Conservation (phyloP, 257 asterid genomes). For the Scutellaria galericulata region DNA sequence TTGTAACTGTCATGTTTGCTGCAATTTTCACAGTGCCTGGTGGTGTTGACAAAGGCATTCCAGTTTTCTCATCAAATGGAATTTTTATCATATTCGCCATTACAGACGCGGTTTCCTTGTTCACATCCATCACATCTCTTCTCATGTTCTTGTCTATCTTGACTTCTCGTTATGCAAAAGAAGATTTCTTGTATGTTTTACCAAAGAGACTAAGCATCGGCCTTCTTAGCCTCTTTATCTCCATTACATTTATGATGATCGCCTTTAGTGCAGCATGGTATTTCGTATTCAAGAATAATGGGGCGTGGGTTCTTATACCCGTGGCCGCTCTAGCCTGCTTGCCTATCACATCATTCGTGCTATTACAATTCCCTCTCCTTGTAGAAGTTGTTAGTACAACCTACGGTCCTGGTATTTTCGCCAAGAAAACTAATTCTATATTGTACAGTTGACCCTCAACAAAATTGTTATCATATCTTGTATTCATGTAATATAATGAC, state of each 20-base stretch:
- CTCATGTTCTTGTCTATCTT: constrained; percentile 37
- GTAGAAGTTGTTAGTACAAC: constrained; percentile 1
- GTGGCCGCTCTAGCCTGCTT: not conserved
- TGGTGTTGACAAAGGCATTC: constrained; percentile 23
- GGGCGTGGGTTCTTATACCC: not conserved
- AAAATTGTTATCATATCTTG: too few relatives aligned
- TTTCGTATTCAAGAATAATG: not conserved
- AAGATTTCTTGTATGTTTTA: constrained; percentile 19
- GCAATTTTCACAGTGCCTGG: constrained; percentile 38
- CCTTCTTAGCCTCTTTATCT: constrained; percentile 17
- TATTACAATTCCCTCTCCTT: constrained; percentile 29
- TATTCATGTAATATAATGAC: too few relatives aligned
- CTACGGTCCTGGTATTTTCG: constrained; percentile 26
- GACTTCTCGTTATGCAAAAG: constrained; percentile 32
- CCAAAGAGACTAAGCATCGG: constrained; percentile 32
- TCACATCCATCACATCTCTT: constrained; percentile 32
- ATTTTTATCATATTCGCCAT: constrained; percentile 26
- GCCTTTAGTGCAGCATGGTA: constrained; percentile 18
- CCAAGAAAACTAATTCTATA: not conserved
- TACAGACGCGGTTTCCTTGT: constrained; percentile 32
- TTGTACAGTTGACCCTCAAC: not conserved
- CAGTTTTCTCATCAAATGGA: not conserved
- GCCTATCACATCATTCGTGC: not conserved
- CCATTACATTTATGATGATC: constrained; percentile 6
- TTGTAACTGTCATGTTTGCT: constrained; percentile 39